Evolutionary conservation across 257 asterid species (phyloP).

Genomic region (Haberlea rhodopensis): DNA sequence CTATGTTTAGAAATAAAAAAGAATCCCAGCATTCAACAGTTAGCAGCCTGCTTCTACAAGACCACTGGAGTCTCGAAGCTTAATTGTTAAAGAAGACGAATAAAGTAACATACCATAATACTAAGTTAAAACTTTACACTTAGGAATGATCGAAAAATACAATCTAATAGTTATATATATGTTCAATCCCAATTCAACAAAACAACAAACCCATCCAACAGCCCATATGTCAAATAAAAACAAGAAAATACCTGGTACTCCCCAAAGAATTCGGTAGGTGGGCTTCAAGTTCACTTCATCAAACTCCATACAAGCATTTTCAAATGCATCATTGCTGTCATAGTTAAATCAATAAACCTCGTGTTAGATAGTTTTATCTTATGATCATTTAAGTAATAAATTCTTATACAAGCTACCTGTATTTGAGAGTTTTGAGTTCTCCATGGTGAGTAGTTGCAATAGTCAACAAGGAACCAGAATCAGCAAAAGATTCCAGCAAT

Average conservation of each 20-base stretch:
- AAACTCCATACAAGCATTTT: conserved; percentile 98
- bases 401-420: conserved; percentile 55
- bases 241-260: conserved; percentile 77
- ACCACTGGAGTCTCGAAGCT: not conserved
- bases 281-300: conserved; percentile 93
- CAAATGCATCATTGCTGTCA: conserved; percentile 79
- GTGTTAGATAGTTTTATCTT: conserved; percentile 27
- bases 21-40: not conserved
- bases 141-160: not conserved
- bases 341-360: conserved; percentile 27
- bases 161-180: not conserved
- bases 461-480: conserved; percentile 72
- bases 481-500: conserved; percentile 86
- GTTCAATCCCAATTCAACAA: conserved; percentile 19
- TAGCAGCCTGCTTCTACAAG: conserved; percentile 15
- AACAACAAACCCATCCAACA: conserved; percentile 21
- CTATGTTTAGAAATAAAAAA: conserved; percentile 41
- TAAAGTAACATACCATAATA: conserved; percentile 2
- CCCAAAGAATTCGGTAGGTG: conserved; percentile 95
- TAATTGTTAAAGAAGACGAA: not conserved
- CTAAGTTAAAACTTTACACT: not conserved
- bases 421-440: conserved; percentile 93
- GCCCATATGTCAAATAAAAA: conserved; percentile 12
- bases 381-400: conserved; percentile 20
- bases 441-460: conserved; percentile 97